Evolutionary conservation across 1,284 basidiomycete species (phyloP), one percentile per base, ranked within the genome.

Genomic region (Chondrostereum purpureum): DNA sequence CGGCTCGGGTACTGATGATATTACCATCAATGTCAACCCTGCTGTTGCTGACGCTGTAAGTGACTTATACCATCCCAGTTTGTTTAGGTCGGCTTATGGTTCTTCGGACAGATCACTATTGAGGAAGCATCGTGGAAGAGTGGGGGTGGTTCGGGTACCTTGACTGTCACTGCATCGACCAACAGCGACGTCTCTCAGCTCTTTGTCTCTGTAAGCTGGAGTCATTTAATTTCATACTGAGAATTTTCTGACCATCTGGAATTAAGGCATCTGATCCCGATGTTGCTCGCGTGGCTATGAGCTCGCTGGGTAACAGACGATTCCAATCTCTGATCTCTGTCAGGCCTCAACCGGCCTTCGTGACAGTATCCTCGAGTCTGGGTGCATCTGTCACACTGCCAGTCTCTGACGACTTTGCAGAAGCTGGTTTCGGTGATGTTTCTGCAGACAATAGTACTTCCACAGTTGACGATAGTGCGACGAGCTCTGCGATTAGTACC

Each of bases 91-190:
- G 10, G 16, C 19, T 8, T 16, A 16, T 16, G 12, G 17, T 6
- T 20, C 14, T 19, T 21, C n/a, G 8, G 27, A 31, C 41, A 53
- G 52, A 53, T 53, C 33, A 46, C 52, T 19, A 21, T 53, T 12
- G 52, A 52, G 42, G 17, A 36, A 21, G 52, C 50, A 5, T 34
- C 45, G 19, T 50, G 52, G 48, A 44, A 48, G 38, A 50, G 50
- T 17, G 52, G 52, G 13, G 44, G 44, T 22, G 52, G 52, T 4
- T 46, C 46, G 22, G 50, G 52, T 2, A 47, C 40, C 3, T 42
- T 53, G 22, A 53, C 52, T 20, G 52, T 53, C 19, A 48, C 44
- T 20, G 52, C 52, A 3, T 21, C 18, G 5, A 53, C 50, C 4
- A 46, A 53, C 33, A 34, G 17, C 13, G 17, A 17, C 6, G 36